Percentiles rank a stretch among this genome's conserved stretches.
phyloP scores from a whole-genome alignment of 202 grass and related monocot species.

The Musa balbisiana region DNA sequence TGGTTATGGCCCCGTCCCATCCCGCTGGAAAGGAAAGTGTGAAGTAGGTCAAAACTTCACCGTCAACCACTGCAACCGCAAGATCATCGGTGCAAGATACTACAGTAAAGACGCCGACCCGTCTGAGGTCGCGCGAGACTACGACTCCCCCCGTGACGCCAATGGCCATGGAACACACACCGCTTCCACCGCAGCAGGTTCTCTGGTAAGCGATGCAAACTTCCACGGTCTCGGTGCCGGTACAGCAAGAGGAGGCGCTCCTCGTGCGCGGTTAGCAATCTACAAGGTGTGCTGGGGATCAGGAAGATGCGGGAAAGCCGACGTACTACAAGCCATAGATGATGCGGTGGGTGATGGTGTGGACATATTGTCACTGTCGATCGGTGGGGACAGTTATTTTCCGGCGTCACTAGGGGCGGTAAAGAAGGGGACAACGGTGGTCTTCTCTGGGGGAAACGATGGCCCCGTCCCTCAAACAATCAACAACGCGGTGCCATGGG shows the following conservation, averaged over 20 bases:
- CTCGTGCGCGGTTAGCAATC: conserved; percentile 1
- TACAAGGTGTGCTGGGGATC: conserved; percentile 14
- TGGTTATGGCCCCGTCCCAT: conserved; percentile 26
- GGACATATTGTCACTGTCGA: not conserved
- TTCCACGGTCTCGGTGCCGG: conserved; percentile 1
- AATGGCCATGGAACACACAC: conserved; percentile 11
- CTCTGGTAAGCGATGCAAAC: not conserved
- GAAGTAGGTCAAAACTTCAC: conserved; percentile 18
- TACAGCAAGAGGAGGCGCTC: conserved; percentile 6
- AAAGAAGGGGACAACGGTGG: too few species aligned
- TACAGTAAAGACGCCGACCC: not conserved
- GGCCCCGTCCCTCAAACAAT: too few species aligned
- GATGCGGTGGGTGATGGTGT: conserved; percentile 27
- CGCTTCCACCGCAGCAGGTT: conserved; percentile 14
- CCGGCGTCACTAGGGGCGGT: not conserved
- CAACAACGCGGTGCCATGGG: too few species aligned
- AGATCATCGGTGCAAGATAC: conserved; percentile 42
- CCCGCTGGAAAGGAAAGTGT: conserved; percentile 40
- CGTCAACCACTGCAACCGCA: conserved; percentile 39
- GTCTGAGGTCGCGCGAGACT: too few species aligned
- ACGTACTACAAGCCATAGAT: conserved; percentile 1
- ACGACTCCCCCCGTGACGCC: too few species aligned
- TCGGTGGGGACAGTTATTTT: not conserved
- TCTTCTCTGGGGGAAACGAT: too few species aligned
- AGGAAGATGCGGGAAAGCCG: not conserved